Evolutionary conservation across 2,329 filamentous ascomycete species (phyloP).

Genomic region (Coleophoma eucalyptorum): DNA sequence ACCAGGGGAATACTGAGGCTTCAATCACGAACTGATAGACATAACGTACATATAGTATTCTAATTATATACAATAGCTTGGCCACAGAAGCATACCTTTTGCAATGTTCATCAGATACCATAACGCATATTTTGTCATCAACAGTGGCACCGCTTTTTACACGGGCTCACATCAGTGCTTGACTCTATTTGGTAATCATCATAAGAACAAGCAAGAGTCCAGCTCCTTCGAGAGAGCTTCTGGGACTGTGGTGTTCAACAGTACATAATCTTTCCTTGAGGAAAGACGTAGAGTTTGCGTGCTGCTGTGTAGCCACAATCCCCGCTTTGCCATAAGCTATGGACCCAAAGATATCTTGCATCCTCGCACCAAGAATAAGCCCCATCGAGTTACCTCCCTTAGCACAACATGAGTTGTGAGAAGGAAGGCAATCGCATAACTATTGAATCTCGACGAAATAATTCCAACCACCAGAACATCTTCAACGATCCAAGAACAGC

Average conservation of each 20-base stretch:
- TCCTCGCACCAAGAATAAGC: constrained; percentile 99
- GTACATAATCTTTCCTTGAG: constrained; percentile 30
- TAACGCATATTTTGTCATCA: constrained; percentile 46
- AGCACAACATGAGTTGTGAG: constrained; percentile 22
- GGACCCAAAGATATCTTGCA: constrained; percentile 44
- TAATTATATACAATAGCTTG: too few species aligned
- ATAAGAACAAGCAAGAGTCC: constrained; percentile 58
- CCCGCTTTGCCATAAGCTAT: constrained; percentile 52
- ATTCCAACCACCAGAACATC: constrained; percentile 49
- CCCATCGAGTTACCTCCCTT: constrained; percentile 94
- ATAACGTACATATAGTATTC: too few species aligned
- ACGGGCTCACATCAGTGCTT: constrained; percentile 78
- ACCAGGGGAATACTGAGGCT: too few species aligned
- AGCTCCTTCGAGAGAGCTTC: constrained; percentile 68
- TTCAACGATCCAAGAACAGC: constrained; percentile 33
- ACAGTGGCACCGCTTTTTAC: constrained; percentile 30
- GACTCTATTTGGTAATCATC: constrained; percentile 99
- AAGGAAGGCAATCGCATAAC: constrained; percentile 90
- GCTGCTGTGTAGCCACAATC: constrained; percentile 16
- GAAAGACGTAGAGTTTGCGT: constrained; percentile 22
- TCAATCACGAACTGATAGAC: too few species aligned
- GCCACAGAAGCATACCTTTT: not conserved
- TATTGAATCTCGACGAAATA: constrained; percentile 90
- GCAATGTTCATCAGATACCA: constrained; percentile 42
- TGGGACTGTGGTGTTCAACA: constrained; percentile 27